Percentiles rank a stretch among this genome's conserved stretches.
These are phyloP conservation scores for Mortierella sp. DNA, from an alignment of 371 early-diverging fungal species.

Conservation along the genomic window DNA sequence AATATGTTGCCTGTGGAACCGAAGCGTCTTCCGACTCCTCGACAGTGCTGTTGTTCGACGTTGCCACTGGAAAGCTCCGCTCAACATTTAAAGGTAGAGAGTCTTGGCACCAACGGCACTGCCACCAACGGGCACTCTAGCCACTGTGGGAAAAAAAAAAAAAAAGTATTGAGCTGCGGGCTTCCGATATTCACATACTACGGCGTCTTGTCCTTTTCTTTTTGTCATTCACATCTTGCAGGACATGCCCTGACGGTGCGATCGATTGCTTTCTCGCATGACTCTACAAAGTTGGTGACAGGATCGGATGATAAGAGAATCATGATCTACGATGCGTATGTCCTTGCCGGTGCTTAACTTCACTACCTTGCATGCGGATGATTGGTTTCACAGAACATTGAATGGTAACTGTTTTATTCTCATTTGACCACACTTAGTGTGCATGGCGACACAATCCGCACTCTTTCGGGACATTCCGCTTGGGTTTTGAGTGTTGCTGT, in stretches of 20 bases:
- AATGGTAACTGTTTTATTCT: too few species aligned
- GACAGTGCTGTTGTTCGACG: slow-evolving; percentile 70
- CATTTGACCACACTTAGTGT: slow-evolving; percentile 28
- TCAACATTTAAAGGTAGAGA: slow-evolving; percentile 29
- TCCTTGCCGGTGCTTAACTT: not conserved
- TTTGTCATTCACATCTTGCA: slow-evolving; percentile 32
- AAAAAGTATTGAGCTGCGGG: too few species aligned
- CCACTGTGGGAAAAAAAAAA: too few species aligned
- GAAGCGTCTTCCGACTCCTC: slow-evolving; percentile 82
- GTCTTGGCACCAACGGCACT: not conserved
- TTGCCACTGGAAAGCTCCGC: slow-evolving; percentile 59
- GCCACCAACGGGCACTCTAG: not conserved
- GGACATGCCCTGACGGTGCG: slow-evolving; percentile 84
- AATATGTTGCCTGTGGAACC: slow-evolving; percentile 78
- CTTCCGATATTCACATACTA: too few species aligned
- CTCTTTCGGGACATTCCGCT: slow-evolving; percentile 78
- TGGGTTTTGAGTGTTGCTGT: slow-evolving; percentile 81
- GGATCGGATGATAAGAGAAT: slow-evolving; percentile 86
- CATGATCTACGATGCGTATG: slow-evolving; percentile 83
- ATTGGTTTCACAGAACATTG: too few species aligned
- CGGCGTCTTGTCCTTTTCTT: not conserved
- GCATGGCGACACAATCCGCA: slow-evolving; percentile 79
- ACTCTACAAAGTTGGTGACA: slow-evolving; percentile 75
- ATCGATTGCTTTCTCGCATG: slow-evolving; percentile 77
- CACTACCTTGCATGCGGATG: not conserved